Evolutionary conservation across 352 stramenopile genomes (phyloP).

Genomic region (Albugo candida): DNA sequence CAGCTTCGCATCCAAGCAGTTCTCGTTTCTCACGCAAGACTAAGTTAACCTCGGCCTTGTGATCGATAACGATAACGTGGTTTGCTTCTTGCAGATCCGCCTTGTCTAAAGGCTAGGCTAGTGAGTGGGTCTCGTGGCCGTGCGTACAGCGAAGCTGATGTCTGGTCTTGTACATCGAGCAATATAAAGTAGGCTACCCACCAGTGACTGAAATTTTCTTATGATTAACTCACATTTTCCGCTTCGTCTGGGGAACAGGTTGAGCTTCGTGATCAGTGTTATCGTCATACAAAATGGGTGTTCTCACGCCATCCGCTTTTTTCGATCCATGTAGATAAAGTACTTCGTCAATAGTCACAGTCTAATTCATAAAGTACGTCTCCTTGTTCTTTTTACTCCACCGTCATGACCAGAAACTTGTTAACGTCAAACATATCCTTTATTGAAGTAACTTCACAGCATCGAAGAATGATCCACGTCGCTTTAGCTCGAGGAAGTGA

Average conservation of each 20-base stretch:
- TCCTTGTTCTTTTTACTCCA: conserved; percentile 1
- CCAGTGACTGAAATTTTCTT: background rate
- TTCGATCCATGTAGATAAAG: too few species aligned
- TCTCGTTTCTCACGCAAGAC: conserved; percentile 1
- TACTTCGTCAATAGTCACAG: background rate
- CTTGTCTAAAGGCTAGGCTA: conserved; percentile 4
- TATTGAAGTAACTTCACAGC: conserved; percentile 9
- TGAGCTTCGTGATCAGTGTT: too few species aligned
- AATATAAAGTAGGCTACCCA: background rate
- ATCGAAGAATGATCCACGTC: conserved; percentile 2
- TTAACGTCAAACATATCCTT: conserved; percentile 9
- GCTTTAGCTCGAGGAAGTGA: conserved; percentile 1
- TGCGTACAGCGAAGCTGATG: background rate
- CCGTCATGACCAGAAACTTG: conserved; percentile 15
- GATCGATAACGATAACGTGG: conserved; percentile 3
- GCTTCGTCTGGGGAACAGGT: too few species aligned
- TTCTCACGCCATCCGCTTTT: too few species aligned
- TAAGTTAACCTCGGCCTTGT: conserved; percentile 11
- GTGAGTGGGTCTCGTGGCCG: conserved; percentile 1
- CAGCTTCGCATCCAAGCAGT: conserved; percentile 1
- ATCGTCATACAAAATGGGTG: background rate
- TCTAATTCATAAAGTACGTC: conserved; percentile 9
- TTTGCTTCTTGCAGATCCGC: conserved; percentile 10
- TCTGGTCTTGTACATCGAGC: background rate
- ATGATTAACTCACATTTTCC: background rate